These are phyloP conservation scores for Myriosclerotinia curreyana DNA, from an alignment of 2,329 filamentous ascomycete species.

Conservation along the genomic window DNA sequence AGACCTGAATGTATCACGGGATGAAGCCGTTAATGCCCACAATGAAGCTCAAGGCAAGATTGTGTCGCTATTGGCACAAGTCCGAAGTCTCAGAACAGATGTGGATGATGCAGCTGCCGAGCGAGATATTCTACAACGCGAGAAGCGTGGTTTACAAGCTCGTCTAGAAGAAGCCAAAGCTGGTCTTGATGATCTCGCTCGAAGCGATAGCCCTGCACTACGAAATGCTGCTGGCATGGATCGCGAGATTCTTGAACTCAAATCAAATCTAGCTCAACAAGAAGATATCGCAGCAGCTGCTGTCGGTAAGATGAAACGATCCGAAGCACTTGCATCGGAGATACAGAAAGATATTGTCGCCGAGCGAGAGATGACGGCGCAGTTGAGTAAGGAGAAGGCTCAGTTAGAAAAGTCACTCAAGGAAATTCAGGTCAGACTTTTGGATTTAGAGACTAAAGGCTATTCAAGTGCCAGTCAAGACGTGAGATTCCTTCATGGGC, in stretches of 20 bases:
- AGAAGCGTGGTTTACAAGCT: constrained; percentile 86
- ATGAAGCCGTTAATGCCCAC: constrained; percentile 89
- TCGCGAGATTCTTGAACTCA: constrained; percentile 84
- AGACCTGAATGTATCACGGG: constrained; percentile 84
- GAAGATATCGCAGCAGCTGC: constrained; percentile 90
- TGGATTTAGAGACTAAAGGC: constrained; percentile 95
- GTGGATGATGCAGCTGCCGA: constrained; percentile 85
- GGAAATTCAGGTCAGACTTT: constrained; percentile 82
- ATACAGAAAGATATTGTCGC: constrained; percentile 88
- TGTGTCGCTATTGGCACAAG: constrained; percentile 84
- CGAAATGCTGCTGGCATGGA: constrained; percentile 87
- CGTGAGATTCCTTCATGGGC: constrained; percentile 88
- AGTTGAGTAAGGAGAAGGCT: constrained; percentile 86
- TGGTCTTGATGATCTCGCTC: constrained; percentile 81
- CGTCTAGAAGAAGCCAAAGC: constrained; percentile 83
- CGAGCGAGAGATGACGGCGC: constrained; percentile 77
- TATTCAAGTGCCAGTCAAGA: constrained; percentile 94
- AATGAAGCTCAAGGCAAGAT: constrained; percentile 94
- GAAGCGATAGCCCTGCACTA: constrained; percentile 80
- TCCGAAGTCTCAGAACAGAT: constrained; percentile 75
- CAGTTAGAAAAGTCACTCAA: constrained; percentile 84
- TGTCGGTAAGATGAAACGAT: constrained; percentile 94
- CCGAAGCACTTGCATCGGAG: constrained; percentile 81
- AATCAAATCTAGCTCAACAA: constrained; percentile 83
- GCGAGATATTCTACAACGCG: constrained; percentile 77